These are phyloP conservation scores for Cladosporium sp. DNA, from an alignment of 2,329 filamentous ascomycete species.

Conservation along the genomic window DNA sequence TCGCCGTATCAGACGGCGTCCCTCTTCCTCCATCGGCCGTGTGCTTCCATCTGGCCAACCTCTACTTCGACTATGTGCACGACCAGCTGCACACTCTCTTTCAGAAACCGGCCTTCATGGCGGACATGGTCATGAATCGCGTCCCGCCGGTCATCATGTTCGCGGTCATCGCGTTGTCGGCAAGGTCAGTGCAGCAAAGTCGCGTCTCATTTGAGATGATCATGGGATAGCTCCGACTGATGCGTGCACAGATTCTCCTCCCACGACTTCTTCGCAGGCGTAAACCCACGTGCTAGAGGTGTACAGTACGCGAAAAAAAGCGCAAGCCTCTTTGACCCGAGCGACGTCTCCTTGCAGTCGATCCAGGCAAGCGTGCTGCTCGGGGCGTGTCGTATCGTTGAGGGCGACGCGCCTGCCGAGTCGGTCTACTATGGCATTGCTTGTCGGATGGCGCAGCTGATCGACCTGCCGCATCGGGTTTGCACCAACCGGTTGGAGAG, in stretches of 20 bases:
- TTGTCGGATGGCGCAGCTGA: constrained; percentile 5
- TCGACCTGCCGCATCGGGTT: neutral
- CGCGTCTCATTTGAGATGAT: too few relatives aligned
- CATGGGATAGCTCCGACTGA: too few relatives aligned
- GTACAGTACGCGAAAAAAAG: neutral
- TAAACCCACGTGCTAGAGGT: neutral
- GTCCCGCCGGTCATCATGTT: constrained; percentile 8
- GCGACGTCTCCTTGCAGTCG: constrained; percentile 5
- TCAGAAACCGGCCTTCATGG: constrained; percentile 9
- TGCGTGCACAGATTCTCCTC: neutral
- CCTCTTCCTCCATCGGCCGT: constrained; percentile 3
- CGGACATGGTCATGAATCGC: constrained; percentile 4
- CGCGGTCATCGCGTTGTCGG: constrained; percentile 4
- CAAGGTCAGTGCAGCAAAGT: neutral
- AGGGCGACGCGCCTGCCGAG: constrained; percentile 3
- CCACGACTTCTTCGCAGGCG: constrained; percentile 5
- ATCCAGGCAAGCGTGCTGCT: constrained; percentile 8
- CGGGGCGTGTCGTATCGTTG: constrained; percentile 2
- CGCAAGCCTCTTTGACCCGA: constrained; percentile 9
- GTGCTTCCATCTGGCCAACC: constrained; percentile 7
- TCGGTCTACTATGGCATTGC: constrained; percentile 9
- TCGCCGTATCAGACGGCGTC: neutral
- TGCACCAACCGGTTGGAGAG: neutral
- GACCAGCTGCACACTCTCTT: constrained; percentile 9
- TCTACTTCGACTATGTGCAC: constrained; percentile 10